phyloP scores from a whole-genome alignment of 192 early-diverging fungal genomes.

The Rhizophagus prolifer region DNA sequence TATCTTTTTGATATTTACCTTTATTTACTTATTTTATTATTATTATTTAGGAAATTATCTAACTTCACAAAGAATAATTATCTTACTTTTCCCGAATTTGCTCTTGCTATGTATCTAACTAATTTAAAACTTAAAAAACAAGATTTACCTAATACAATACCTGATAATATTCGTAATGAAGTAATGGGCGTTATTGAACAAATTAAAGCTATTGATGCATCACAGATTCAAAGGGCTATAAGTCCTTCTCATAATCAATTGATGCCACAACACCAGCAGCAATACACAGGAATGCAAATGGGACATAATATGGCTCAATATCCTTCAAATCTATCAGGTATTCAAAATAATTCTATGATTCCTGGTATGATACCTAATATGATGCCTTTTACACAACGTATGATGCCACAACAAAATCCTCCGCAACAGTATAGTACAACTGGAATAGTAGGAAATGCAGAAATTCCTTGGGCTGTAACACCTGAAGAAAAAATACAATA shows the following conservation, averaged over 20 bases:
- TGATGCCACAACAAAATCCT: conserved; percentile 42
- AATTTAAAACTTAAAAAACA: conserved; percentile 56
- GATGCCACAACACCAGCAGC: conserved; percentile 6
- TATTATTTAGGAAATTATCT: conserved; percentile 51
- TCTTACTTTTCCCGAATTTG: conserved; percentile 64
- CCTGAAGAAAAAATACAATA: conserved; percentile 55
- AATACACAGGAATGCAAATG: conserved; percentile 8
- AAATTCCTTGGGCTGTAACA: conserved; percentile 58
- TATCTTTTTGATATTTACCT: background rate
- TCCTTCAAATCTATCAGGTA: background rate
- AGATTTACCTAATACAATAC: conserved; percentile 50
- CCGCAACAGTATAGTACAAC: conserved; percentile 40
- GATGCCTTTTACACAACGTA: conserved; percentile 22
- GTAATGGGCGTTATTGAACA: conserved; percentile 36
- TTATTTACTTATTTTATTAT: background rate
- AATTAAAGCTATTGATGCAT: conserved; percentile 3
- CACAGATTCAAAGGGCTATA: conserved; percentile 4
- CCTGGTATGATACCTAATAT: background rate
- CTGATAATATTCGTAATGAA: conserved; percentile 51
- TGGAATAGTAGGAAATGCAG: conserved; percentile 35
- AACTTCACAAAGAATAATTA: conserved; percentile 49
- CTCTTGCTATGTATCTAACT: conserved; percentile 65
- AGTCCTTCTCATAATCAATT: background rate
- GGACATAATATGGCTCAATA: background rate
- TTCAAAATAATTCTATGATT: background rate